Percentiles rank a stretch among this genome's conserved stretches.
These are phyloP conservation scores for Mortierella alpina DNA, from an alignment of 192 early-diverging fungal species.

Conservation along the genomic window DNA sequence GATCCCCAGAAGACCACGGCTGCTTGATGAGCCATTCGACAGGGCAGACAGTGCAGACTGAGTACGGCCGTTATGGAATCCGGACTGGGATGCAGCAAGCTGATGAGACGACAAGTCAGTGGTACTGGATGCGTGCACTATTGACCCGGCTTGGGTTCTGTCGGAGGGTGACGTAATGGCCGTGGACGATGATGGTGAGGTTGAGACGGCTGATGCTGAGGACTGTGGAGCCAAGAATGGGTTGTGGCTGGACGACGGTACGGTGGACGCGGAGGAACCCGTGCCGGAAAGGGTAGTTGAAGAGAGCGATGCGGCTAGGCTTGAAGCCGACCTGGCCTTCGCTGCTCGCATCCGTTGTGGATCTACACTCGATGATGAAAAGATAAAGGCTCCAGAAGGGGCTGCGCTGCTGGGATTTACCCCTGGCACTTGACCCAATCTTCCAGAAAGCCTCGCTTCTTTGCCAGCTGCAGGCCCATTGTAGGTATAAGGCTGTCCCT, in stretches of 20 bases:
- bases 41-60: no score
- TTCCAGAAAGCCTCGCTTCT: slow-evolving; percentile 32
- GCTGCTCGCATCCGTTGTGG: slow-evolving; percentile 4
- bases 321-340: slow-evolving; percentile 27
- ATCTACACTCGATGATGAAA: background rate
- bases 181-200: background rate
- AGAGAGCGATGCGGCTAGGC: slow-evolving; percentile 20
- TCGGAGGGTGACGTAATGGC: background rate
- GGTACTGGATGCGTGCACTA: slow-evolving; percentile 6
- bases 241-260: slow-evolving; percentile 1
- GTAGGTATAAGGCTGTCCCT: slow-evolving; percentile 5
- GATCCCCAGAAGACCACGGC: background rate
- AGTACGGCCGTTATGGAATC: no score
- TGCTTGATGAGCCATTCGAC: background rate
- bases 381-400: background rate
- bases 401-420: background rate
- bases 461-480: slow-evolving; percentile 5
- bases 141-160: background rate
- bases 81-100: background rate
- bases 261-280: background rate
- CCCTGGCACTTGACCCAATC: background rate
- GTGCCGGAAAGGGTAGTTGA: slow-evolving; percentile 7
- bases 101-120: slow-evolving; percentile 3
- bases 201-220: background rate
- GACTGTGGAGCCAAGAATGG: slow-evolving; percentile 19